A percentile compares a stretch with the other conserved stretches of the same genome.
Conservation (phyloP, 1,139 yeast species). For the Debaryomyces sp. region DNA sequence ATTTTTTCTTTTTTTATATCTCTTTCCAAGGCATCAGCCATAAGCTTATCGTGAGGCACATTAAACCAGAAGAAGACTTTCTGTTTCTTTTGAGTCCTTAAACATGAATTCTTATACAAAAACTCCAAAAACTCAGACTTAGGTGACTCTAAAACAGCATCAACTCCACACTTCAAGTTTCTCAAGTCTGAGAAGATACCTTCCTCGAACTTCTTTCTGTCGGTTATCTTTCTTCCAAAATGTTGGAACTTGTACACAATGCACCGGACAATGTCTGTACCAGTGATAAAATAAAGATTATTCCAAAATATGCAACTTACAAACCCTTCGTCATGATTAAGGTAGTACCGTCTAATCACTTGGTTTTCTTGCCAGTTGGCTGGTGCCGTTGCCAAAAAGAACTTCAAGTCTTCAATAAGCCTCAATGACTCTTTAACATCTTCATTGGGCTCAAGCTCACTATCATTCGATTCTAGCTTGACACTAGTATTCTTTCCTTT, state of each 20-base stretch:
- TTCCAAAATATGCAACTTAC: conserved; percentile 95
- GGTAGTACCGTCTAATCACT: conserved; percentile 79
- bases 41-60: conserved; percentile 90
- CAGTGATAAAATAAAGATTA: conserved; percentile 85
- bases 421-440: conserved; percentile 56
- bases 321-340: conserved; percentile 87
- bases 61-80: conserved; percentile 97
- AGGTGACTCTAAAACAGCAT: conserved; percentile 88
- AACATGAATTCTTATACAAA: conserved; percentile 81
- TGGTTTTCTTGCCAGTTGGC: conserved; percentile 93
- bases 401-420: conserved; percentile 74
- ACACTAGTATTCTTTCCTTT: not conserved
- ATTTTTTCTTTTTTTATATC: conserved; percentile 78
- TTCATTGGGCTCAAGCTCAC: conserved; percentile 3
- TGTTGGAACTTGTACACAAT: conserved; percentile 87
- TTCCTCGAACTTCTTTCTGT: conserved; percentile 94
- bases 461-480: not conserved
- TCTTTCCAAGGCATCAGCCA: conserved; percentile 92
- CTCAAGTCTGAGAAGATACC: conserved; percentile 92
- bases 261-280: conserved; percentile 94
- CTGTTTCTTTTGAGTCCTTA: conserved; percentile 94
- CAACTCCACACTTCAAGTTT: conserved; percentile 81
- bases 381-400: conserved; percentile 90
- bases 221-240: conserved; percentile 82
- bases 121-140: conserved; percentile 85